phyloP scores from a whole-genome alignment of 2,329 filamentous ascomycete species.

The Mollisia scopiformis region DNA sequence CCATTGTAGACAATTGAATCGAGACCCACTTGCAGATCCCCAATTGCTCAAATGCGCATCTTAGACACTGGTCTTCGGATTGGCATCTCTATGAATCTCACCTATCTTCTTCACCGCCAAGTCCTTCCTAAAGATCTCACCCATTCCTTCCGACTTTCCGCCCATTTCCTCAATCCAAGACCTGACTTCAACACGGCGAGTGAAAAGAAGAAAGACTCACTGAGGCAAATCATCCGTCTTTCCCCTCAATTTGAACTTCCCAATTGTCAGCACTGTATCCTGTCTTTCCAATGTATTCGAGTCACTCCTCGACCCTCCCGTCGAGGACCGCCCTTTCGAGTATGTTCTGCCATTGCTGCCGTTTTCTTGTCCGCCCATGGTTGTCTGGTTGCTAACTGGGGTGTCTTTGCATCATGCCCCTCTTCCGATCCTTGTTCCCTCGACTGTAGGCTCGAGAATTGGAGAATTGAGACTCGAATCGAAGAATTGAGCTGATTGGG shows the following conservation, averaged over 20 bases:
- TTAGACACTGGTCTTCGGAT: not conserved
- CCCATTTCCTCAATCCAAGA: not conserved
- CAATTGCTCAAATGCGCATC: not conserved
- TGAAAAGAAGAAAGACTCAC: conserved; percentile 21
- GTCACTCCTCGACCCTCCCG: conserved; percentile 5
- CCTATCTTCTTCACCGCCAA: too few relatives aligned
- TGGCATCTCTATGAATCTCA: not conserved
- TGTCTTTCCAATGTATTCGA: conserved; percentile 9
- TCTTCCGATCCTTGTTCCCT: not conserved
- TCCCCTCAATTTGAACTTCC: conserved; percentile 36
- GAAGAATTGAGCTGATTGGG: too few relatives aligned
- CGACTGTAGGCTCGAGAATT: not conserved
- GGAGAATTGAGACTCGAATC: too few relatives aligned
- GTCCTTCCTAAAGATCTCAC: too few relatives aligned
- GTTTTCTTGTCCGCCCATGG: not conserved
- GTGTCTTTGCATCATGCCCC: not conserved
- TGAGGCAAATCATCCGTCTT: conserved; percentile 39
- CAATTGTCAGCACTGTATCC: conserved; percentile 29
- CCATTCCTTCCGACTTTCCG: not conserved
- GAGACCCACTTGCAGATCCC: not conserved
- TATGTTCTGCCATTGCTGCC: not conserved
- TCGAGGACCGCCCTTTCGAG: not conserved
- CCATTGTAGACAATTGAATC: not conserved
- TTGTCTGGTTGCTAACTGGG: not conserved
- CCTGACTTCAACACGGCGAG: not conserved